These are phyloP conservation scores for Yamadazyma songkhlaensis DNA, from an alignment of 1,139 yeast species.

Conservation along the genomic window DNA sequence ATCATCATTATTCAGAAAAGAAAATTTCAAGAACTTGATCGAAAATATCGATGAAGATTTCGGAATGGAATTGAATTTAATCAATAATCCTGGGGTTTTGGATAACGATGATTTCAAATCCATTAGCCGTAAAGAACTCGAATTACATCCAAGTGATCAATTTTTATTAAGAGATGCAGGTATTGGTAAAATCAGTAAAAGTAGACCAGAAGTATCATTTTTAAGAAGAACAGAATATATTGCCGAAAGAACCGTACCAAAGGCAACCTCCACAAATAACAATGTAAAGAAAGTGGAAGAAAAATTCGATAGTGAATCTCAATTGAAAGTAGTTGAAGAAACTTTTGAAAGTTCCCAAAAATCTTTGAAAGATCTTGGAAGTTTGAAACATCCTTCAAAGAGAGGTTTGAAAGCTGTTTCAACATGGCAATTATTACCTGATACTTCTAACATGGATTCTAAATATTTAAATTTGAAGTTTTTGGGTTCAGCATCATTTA, in stretches of 20 bases:
- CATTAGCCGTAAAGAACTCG: conserved; percentile 23
- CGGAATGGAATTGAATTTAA: conserved; percentile 79
- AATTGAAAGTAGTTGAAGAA: conserved; percentile 66
- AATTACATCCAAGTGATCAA: conserved; percentile 74
- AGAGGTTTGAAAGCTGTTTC: conserved; percentile 70
- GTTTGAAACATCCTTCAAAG: conserved; percentile 73
- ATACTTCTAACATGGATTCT: conserved; percentile 83
- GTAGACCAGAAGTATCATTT: conserved; percentile 71
- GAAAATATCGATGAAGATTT: conserved; percentile 66
- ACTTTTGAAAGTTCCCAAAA: conserved; percentile 66
- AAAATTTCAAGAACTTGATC: conserved; percentile 64
- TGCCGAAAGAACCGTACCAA: conserved; percentile 40
- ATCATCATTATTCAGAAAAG: conserved; percentile 72
- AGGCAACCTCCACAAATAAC: conserved; percentile 10
- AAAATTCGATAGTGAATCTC: conserved; percentile 57
- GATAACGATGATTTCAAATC: conserved; percentile 56
- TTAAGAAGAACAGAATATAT: conserved; percentile 93
- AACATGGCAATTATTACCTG: conserved; percentile 84
- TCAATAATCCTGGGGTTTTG: conserved; percentile 65
- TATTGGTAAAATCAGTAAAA: conserved; percentile 44
- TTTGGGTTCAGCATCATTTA: conserved; percentile 72
- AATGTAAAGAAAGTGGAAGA: conserved; percentile 14
- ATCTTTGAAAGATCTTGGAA: conserved; percentile 39
- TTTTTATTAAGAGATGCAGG: conserved; percentile 79
- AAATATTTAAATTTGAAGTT: conserved; percentile 70